These are phyloP conservation scores for Aureobasidium sp. DNA, from an alignment of 2,329 filamentous ascomycete genomes.

Conservation along the genomic window DNA sequence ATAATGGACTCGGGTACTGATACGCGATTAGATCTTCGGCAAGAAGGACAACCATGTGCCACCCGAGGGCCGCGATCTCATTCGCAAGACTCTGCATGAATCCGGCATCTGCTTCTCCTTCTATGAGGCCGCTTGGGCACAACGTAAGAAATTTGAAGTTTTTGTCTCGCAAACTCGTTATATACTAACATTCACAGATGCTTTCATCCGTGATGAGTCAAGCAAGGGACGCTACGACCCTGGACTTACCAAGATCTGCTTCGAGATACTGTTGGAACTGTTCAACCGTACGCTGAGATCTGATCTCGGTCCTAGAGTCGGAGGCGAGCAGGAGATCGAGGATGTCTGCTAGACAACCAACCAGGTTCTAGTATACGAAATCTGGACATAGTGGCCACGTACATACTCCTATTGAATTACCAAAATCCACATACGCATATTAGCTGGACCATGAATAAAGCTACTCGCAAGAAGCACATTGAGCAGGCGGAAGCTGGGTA, in stretches of 20 bases:
- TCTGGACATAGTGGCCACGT: no score
- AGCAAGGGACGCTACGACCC: conserved; percentile 93
- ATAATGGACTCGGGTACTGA: neutral
- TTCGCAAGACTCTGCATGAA: conserved; percentile 71
- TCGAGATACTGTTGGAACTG: conserved; percentile 79
- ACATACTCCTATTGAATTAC: neutral
- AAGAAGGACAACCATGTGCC: conserved; percentile 88
- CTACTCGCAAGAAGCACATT: no score
- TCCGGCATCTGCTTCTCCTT: conserved; percentile 67
- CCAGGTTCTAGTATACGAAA: no score
- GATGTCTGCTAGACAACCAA: conserved; percentile 24
- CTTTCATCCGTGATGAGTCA: conserved; percentile 86
- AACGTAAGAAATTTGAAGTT: conserved; percentile 44
- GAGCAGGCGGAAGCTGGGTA: no score
- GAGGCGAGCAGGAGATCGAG: conserved; percentile 31
- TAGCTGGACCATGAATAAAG: no score
- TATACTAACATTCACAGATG: no score
- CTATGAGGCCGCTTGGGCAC: conserved; percentile 87
- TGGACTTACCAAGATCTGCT: conserved; percentile 76
- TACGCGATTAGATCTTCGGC: conserved; percentile 58
- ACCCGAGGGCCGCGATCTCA: conserved; percentile 72
- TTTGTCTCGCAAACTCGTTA: neutral
- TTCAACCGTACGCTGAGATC: conserved; percentile 71
- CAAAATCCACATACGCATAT: neutral
- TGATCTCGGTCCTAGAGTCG: conserved; percentile 64